Percentiles rank a stretch among this genome's conserved stretches.
Conservation (phyloP, 306 rosid species). For the Lathyrus tuberosus region DNA sequence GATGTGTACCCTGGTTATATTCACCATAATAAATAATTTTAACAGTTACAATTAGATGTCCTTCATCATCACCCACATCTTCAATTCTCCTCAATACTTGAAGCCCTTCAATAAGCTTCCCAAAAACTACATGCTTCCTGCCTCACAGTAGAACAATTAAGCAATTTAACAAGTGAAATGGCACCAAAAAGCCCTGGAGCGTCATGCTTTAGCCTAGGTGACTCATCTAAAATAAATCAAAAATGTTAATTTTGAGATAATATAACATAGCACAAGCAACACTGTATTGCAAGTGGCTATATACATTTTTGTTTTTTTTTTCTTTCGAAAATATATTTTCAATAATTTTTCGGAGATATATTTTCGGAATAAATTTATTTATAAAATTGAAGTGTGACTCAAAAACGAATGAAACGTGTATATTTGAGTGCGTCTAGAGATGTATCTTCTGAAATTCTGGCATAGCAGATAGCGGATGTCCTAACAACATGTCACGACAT, state of each 20-base stretch:
- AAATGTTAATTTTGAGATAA: neutral
- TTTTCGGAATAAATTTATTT: too few relatives aligned
- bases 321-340: too few relatives aligned
- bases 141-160: neutral
- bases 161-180: neutral
- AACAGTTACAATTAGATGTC: conserved; percentile 82
- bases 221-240: conserved; percentile 67
- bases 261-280: neutral
- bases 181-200: conserved; percentile 57
- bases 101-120: conserved; percentile 82
- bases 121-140: conserved; percentile 85
- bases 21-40: conserved; percentile 93
- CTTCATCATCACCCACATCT: conserved; percentile 77
- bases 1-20: conserved; percentile 65
- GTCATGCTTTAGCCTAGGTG: conserved; percentile 76
- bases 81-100: conserved; percentile 75
- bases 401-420: too few relatives aligned
- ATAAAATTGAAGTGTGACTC: too few relatives aligned
- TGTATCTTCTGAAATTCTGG: too few relatives aligned
- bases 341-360: too few relatives aligned
- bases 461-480: too few relatives aligned
- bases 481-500: too few relatives aligned
- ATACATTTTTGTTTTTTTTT: too few relatives aligned
- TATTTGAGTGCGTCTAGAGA: too few relatives aligned
- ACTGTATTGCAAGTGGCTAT: too few relatives aligned